Conservation (phyloP, 768 basidiomycete species). For the Ephemerocybe angulata region DNA sequence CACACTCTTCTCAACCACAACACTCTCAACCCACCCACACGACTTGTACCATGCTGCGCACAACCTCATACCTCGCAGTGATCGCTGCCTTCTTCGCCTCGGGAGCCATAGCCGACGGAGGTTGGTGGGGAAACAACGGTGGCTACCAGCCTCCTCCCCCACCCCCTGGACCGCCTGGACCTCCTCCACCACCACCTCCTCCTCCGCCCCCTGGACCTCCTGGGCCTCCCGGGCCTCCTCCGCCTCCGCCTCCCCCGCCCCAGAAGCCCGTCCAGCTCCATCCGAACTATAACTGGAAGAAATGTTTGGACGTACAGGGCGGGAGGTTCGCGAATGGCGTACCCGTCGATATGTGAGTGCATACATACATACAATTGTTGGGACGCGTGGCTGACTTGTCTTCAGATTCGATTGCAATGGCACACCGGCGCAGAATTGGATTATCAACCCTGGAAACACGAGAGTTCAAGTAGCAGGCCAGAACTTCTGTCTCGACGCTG, state of each 20-base stretch:
- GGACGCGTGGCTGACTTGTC: not conserved
- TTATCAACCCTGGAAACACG: slow-evolving; percentile 19
- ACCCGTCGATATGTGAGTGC: slow-evolving; percentile 26
- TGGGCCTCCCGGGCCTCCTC: too few species aligned
- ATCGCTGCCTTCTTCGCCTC: not conserved
- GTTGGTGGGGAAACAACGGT: too few species aligned
- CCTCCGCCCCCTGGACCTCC: too few species aligned
- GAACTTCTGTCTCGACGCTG: slow-evolving; percentile 27
- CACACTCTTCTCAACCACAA: not conserved
- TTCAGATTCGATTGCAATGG: slow-evolving; percentile 28
- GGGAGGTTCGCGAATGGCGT: slow-evolving; percentile 24
- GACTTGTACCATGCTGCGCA: not conserved
- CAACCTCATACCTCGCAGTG: not conserved
- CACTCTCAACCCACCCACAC: not conserved
- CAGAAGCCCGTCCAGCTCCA: slow-evolving; percentile 17
- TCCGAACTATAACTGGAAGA: slow-evolving; percentile 22
- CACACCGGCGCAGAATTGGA: slow-evolving; percentile 25
- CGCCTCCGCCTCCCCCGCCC: not conserved
- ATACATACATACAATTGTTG: not conserved
- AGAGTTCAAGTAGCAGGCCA: slow-evolving; percentile 20
- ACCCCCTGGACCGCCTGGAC: too few species aligned
- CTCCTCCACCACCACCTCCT: too few species aligned
- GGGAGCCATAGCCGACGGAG: not conserved
- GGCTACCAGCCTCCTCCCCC: too few species aligned
- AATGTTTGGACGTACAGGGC: slow-evolving; percentile 30